phyloP scores from a whole-genome alignment of 1,284 basidiomycete genomes.

The Ceratobasidium sp. region DNA sequence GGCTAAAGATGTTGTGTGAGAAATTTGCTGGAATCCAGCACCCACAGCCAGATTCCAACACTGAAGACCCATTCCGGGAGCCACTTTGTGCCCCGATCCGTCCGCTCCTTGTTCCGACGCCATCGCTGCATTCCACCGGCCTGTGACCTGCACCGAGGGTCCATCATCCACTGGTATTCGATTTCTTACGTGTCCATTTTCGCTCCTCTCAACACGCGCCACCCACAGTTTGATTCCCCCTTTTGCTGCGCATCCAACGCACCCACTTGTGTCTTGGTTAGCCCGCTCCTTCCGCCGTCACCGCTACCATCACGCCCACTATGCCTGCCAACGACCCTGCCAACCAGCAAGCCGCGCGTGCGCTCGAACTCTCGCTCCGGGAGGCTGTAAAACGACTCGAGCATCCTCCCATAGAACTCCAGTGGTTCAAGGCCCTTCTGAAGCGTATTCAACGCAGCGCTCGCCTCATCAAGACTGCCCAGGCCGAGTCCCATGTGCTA shows the following conservation, averaged over 20 bases:
- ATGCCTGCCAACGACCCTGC: too few relatives aligned
- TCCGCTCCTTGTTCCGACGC: background rate
- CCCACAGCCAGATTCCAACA: too few relatives aligned
- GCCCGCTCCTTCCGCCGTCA: too few relatives aligned
- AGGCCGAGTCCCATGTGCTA: background rate
- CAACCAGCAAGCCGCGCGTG: background rate
- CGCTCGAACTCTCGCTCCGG: background rate
- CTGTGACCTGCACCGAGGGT: background rate
- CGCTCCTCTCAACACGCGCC: background rate
- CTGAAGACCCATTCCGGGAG: too few relatives aligned
- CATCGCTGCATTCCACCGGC: too few relatives aligned
- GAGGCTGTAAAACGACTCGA: background rate
- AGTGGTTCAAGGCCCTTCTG: background rate
- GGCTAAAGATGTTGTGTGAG: too few relatives aligned
- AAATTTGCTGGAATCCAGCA: too few relatives aligned
- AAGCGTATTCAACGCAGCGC: background rate
- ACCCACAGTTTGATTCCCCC: background rate
- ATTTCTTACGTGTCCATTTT: background rate
- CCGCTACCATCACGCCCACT: background rate
- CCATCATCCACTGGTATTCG: background rate
- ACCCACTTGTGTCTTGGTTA: too few relatives aligned
- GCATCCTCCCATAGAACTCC: background rate
- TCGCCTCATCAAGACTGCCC: background rate
- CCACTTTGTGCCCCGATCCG: too few relatives aligned
- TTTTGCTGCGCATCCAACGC: too few relatives aligned